phyloP scores from a whole-genome alignment of 1,284 basidiomycete genomes.

The Kwoniella shivajii region DNA sequence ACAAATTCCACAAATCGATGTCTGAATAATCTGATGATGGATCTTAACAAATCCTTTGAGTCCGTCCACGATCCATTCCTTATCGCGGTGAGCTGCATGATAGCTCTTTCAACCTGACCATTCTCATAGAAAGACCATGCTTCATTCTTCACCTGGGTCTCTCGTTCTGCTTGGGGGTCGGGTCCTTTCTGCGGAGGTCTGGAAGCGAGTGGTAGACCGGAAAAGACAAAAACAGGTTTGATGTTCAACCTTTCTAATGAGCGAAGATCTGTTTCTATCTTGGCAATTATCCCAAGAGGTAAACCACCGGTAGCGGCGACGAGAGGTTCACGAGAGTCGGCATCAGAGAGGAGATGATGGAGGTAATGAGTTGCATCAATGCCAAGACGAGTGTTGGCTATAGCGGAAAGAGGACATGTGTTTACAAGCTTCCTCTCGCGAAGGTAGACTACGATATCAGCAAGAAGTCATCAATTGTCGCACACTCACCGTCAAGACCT shows the following conservation, averaged over 20 bases:
- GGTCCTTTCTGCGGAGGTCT: slow-evolving; percentile 65
- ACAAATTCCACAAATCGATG: slow-evolving; percentile 95
- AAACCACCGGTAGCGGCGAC: slow-evolving; percentile 92
- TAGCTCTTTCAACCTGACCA: slow-evolving; percentile 82
- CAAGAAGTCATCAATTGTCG: neutral
- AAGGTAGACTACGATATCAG: slow-evolving; percentile 66
- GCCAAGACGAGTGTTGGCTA: slow-evolving; percentile 90
- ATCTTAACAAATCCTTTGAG: slow-evolving; percentile 89
- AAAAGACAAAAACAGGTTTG: slow-evolving; percentile 97
- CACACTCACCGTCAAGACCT: slow-evolving; percentile 45
- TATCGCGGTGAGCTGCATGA: slow-evolving; percentile 75
- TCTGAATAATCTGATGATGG: slow-evolving; percentile 88
- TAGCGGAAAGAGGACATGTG: slow-evolving; percentile 75
- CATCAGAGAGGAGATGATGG: slow-evolving; percentile 72
- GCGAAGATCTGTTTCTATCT: slow-evolving; percentile 90
- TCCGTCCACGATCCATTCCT: slow-evolving; percentile 60
- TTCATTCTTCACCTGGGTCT: slow-evolving; percentile 57
- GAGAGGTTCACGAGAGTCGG: slow-evolving; percentile 78
- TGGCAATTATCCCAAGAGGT: slow-evolving; percentile 77
- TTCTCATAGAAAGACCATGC: slow-evolving; percentile 90
- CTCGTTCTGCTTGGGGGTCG: slow-evolving; percentile 60
- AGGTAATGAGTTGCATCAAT: slow-evolving; percentile 96
- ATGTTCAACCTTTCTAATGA: slow-evolving; percentile 86
- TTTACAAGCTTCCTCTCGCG: slow-evolving; percentile 83
- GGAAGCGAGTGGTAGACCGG: slow-evolving; percentile 66